phyloP scores from a whole-genome alignment of 208 protist genomes.

The Angomonas deanei region DNA sequence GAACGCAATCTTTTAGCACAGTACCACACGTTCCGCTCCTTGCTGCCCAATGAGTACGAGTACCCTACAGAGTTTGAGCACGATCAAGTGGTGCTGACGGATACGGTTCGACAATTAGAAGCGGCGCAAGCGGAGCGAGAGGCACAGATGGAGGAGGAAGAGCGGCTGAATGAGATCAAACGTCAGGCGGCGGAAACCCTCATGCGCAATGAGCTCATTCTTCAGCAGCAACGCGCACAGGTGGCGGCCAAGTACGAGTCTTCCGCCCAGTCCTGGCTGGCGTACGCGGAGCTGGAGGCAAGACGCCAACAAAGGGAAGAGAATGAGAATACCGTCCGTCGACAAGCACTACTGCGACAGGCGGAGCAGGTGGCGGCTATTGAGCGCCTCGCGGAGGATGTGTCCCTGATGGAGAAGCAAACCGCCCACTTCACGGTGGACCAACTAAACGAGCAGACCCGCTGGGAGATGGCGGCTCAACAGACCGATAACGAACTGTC shows the following conservation, averaged over 20 bases:
- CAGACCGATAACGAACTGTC: constrained; percentile 50
- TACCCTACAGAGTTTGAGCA: constrained; percentile 43
- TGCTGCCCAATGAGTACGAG: constrained; percentile 8
- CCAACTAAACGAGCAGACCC: constrained; percentile 38
- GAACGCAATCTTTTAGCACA: neutral
- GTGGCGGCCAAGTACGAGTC: constrained; percentile 66
- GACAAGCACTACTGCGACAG: constrained; percentile 24
- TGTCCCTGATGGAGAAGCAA: constrained; percentile 24
- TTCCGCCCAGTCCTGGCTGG: constrained; percentile 30
- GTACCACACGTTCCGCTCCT: constrained; percentile 27
- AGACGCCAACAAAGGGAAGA: constrained; percentile 31
- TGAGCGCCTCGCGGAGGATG: constrained; percentile 30
- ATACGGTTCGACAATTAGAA: constrained; percentile 46
- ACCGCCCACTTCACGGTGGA: constrained; percentile 35
- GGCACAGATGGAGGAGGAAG: constrained; percentile 18
- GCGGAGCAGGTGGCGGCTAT: constrained; percentile 34
- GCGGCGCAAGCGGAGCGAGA: constrained; percentile 20
- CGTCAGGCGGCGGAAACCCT: constrained; percentile 22
- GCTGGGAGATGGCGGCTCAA: constrained; percentile 43
- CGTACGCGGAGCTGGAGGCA: constrained; percentile 29
- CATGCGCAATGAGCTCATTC: constrained; percentile 29
- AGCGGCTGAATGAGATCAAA: constrained; percentile 24
- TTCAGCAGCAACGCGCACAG: constrained; percentile 56
- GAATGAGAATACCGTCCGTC: constrained; percentile 30
- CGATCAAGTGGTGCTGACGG: constrained; percentile 33